Percentiles rank a stretch among this genome's conserved stretches.
These are phyloP conservation scores for Brassica rapa DNA, from an alignment of 345 rosid species.

Conservation along the genomic window DNA sequence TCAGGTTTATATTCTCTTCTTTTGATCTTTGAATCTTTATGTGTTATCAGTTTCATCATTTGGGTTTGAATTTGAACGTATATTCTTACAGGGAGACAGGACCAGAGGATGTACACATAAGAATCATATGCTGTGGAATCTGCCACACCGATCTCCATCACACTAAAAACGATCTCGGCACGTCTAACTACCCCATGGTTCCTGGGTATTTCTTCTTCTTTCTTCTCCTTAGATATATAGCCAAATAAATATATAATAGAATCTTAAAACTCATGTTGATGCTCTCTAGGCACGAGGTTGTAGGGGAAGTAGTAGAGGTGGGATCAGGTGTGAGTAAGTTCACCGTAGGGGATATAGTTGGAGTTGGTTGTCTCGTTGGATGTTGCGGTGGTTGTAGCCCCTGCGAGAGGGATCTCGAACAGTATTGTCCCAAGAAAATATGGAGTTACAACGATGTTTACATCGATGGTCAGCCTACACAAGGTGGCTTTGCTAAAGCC, in stretches of 20 bases:
- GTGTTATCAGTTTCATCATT: neutral
- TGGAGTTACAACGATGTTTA: conserved; percentile 56
- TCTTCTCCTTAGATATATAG: neutral
- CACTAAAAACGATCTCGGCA: conserved; percentile 58
- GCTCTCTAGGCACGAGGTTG: conserved; percentile 65
- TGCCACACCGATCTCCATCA: conserved; percentile 81
- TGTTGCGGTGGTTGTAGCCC: conserved; percentile 54
- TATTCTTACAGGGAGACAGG: conserved; percentile 58
- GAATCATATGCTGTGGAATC: conserved; percentile 65
- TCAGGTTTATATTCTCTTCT: conserved; percentile 46
- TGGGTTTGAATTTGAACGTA: neutral
- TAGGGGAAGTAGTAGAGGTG: conserved; percentile 70
- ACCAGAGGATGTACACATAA: conserved; percentile 62
- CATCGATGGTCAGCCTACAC: conserved; percentile 56
- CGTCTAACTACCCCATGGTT: conserved; percentile 76
- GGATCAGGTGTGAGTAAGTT: conserved; percentile 59
- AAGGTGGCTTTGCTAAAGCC: conserved; percentile 57
- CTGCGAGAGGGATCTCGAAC: conserved; percentile 57
- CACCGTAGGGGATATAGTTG: conserved; percentile 53
- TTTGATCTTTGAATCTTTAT: neutral
- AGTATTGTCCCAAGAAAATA: conserved; percentile 58
- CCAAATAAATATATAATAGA: neutral
- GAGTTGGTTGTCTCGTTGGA: conserved; percentile 62
- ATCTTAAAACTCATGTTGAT: conserved; percentile 3
- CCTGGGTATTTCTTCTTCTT: conserved; percentile 52